Evolutionary conservation across 495 filamentous ascomycete genomes (phyloP), one percentile per base, ranked within the genome.

Genomic region (Podospora pseudopauciseta): DNA sequence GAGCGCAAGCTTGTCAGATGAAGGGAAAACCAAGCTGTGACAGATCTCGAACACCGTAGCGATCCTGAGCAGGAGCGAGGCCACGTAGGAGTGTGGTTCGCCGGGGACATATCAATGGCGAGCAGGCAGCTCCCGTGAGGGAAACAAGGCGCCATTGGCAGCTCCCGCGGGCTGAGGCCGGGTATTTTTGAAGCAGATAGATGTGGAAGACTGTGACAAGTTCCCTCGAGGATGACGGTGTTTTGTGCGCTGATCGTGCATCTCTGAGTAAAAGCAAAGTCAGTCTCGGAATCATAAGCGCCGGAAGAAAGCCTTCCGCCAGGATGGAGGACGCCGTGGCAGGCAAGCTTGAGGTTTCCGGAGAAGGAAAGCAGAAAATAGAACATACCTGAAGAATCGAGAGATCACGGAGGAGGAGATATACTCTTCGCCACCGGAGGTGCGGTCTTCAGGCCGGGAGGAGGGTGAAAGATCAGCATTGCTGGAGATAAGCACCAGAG

Each of bases 241-340:
- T 49, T 49, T 11, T 49, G 62, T 16, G 60, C 16, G 34, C 32
- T n/a, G 28, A 6, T 15, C 54, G 27, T 66, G 58, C 19, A 5
- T 62, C 44, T 54, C 58, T 64, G 44, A 20, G 19, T 55, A 64
- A 62, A 67, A 60, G 11, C 55, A 58, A 32, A 23, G 62, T 67
- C 44, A 67, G 61, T 56, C 60, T 65, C 44, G 15, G 44, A 26
- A 28, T 49, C 58, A 54, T 60, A 58, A 68, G 69, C 49, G 49
- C 65, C 69, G 62, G 63, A 64, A 68, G n/a, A 32, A 66, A 65
- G 58, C 63, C 63, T 53, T 71, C 63, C 58, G 69, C 20, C 27
- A 9, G 26, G 1, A 54, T 23, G 18, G 4, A 32, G 30, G 32
- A 28, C 5, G 13, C 18, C 60, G 32, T 49, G 39, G 39, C 39